Conservation (phyloP, 2,329 filamentous ascomycete genomes). For the Diplodia scrobiculata region DNA sequence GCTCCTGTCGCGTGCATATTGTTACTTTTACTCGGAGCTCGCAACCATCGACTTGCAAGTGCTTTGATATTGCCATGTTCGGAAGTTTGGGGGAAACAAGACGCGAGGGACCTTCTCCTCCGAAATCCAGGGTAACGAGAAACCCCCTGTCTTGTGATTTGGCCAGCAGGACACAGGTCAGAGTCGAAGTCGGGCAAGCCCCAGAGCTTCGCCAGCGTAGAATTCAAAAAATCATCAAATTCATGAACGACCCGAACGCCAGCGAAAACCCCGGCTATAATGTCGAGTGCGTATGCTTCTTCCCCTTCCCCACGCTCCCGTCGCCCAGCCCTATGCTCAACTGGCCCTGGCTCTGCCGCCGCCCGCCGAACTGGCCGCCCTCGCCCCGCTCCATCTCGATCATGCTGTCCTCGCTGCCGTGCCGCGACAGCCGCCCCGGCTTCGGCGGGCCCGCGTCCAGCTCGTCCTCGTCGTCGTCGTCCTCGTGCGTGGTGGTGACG, state of each 20-base stretch:
- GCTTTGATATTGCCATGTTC: no score
- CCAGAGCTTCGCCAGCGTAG: no score
- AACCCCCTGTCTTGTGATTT: no score
- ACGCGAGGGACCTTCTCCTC: no score
- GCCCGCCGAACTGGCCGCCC: neutral
- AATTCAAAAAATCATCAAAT: neutral
- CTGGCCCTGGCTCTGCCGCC: neutral
- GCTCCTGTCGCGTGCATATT: neutral
- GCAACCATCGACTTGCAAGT: no score
- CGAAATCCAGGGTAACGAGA: no score
- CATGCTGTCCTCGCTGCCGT: slow-evolving; percentile 16
- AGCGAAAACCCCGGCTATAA: neutral
- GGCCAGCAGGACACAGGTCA: no score
- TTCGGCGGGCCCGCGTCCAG: neutral
- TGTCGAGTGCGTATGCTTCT: neutral
- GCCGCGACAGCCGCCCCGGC: neutral
- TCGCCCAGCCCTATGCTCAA: slow-evolving; percentile 11
- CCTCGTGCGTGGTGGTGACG: neutral
- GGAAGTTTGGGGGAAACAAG: no score
- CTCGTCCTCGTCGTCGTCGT: neutral
- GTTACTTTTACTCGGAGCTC: no score
- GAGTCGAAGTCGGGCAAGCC: no score
- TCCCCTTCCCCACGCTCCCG: slow-evolving; percentile 4
- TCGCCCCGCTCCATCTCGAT: slow-evolving; percentile 23
- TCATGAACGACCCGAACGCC: neutral